phyloP scores from a whole-genome alignment of 495 filamentous ascomycete genomes.

The Penicillium atrosanguineum region DNA sequence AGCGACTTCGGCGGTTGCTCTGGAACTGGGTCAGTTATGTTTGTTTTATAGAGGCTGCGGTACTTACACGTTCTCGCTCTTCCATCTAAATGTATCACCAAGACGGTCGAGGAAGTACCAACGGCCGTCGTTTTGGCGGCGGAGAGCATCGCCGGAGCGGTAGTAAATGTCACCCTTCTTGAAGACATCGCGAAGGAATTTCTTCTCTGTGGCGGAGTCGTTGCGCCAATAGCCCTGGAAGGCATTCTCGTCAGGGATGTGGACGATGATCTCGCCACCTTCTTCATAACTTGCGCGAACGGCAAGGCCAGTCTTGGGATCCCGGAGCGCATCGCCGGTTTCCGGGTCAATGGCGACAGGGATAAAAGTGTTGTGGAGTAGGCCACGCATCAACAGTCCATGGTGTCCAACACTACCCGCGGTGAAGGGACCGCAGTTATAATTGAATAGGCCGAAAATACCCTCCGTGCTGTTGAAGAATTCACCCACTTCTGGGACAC shows the following conservation, averaged over 20 bases:
- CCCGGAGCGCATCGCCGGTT: slow-evolving; percentile 61
- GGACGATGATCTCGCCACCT: slow-evolving; percentile 75
- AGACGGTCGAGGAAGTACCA: slow-evolving; percentile 79
- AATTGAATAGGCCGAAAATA: slow-evolving; percentile 57
- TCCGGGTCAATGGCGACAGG: slow-evolving; percentile 68
- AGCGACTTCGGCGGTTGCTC: slow-evolving; percentile 68
- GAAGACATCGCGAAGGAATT: slow-evolving; percentile 69
- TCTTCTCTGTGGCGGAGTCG: slow-evolving; percentile 62
- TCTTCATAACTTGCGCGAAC: slow-evolving; percentile 58
- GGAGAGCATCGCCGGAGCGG: slow-evolving; percentile 69
- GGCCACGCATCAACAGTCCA: slow-evolving; percentile 53
- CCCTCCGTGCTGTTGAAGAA: slow-evolving; percentile 69
- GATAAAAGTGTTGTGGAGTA: slow-evolving; percentile 52
- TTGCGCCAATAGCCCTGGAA: slow-evolving; percentile 74
- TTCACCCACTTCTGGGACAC: slow-evolving; percentile 56
- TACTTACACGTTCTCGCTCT: slow-evolving; percentile 71
- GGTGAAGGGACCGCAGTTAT: slow-evolving; percentile 57
- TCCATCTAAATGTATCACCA: slow-evolving; percentile 83
- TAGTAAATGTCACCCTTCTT: slow-evolving; percentile 73
- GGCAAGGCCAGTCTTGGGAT: slow-evolving; percentile 66
- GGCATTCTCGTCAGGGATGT: slow-evolving; percentile 52
- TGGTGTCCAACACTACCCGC: slow-evolving; percentile 70
- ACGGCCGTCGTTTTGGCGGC: slow-evolving; percentile 61
- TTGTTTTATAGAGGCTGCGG: background rate
- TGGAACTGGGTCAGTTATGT: slow-evolving; percentile 2